Percentiles rank a stretch among this genome's conserved stretches.
These are phyloP conservation scores for Candida methanosorbosa DNA, from an alignment of 805 yeast species.

Conservation along the genomic window DNA sequence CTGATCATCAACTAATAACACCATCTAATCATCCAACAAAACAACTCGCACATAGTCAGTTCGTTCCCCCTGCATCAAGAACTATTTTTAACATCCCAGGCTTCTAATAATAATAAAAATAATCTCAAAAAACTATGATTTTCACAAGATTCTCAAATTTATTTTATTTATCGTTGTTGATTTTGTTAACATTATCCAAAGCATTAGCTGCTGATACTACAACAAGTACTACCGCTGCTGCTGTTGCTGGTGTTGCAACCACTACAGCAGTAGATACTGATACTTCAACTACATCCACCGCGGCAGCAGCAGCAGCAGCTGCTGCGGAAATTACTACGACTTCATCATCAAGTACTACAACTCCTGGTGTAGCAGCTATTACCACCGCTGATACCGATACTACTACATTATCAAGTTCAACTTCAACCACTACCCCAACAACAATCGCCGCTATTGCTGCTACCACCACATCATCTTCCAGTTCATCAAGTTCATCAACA, in stretches of 20 bases:
- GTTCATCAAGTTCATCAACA: conserved; percentile 2
- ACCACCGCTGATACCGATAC: conserved; percentile 2
- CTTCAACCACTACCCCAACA: conserved; percentile 1
- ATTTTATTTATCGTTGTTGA: too few species aligned
- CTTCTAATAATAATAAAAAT: too few species aligned
- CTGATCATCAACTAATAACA: too few species aligned
- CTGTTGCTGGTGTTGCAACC: conserved; percentile 2
- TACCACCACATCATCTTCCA: neutral
- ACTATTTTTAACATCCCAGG: too few species aligned
- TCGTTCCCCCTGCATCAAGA: too few species aligned
- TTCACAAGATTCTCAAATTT: too few species aligned
- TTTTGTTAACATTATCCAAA: too few species aligned
- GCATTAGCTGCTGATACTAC: too few species aligned
- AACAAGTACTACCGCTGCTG: too few species aligned
- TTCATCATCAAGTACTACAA: conserved; percentile 4
- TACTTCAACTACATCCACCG: conserved; percentile 1
- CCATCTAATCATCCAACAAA: too few species aligned
- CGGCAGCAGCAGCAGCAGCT: conserved; percentile 2
- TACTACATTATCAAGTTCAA: conserved; percentile 3
- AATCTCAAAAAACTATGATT: too few species aligned
- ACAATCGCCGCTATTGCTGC: conserved; percentile 3
- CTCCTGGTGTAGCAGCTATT: conserved; percentile 3
- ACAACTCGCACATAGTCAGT: too few species aligned
- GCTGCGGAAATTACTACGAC: conserved; percentile 2
- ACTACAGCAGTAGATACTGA: neutral